These are phyloP conservation scores for Phaeosphaeriaceae sp. DNA, from an alignment of 2,329 filamentous ascomycete genomes.

Conservation along the genomic window DNA sequence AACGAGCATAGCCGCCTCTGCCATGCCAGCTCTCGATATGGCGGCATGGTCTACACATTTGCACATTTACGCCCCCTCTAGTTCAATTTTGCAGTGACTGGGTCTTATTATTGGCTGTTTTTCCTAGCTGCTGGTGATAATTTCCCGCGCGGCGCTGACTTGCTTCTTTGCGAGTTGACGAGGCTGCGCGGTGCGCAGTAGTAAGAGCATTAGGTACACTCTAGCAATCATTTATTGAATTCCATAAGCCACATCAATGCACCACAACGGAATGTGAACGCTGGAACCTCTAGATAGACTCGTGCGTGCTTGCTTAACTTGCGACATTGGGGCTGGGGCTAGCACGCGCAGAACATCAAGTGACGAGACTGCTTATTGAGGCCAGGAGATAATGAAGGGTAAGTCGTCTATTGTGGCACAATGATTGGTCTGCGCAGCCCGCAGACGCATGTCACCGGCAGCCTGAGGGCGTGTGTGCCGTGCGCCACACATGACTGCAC, in stretches of 20 bases:
- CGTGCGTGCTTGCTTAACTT: no score
- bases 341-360: not conserved
- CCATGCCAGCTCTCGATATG: no score
- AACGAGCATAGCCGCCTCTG: no score
- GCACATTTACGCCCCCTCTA: not conserved
- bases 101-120: not conserved
- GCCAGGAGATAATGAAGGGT: not conserved
- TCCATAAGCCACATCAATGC: no score
- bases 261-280: no score
- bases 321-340: no score
- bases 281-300: not conserved
- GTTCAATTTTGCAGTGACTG: not conserved
- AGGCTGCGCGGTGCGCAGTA: not conserved
- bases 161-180: not conserved
- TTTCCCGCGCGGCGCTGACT: not conserved
- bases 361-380: not conserved
- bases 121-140: not conserved
- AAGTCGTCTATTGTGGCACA: not conserved
- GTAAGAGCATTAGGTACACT: no score
- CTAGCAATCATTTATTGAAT: no score
- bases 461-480: not conserved
- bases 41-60: not conserved
- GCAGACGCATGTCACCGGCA: not conserved
- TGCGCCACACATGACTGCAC: not conserved
- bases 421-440: not conserved